Percentiles rank a stretch among this genome's conserved stretches.
phyloP scores from a whole-genome alignment of 202 grass and related monocot species.

The Dendrocalamus latiflorus region DNA sequence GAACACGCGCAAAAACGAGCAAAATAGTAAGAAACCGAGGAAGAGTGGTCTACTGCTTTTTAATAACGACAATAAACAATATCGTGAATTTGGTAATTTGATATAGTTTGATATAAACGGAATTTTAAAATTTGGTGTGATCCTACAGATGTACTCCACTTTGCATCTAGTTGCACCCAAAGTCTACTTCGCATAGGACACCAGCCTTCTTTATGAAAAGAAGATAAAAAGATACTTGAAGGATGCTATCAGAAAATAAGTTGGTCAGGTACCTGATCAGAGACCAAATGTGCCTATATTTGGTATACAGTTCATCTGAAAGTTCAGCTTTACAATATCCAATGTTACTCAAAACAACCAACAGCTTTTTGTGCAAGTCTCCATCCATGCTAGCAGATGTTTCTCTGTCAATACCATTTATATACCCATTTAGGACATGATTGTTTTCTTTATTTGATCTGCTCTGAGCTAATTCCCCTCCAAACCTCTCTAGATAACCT shows the following conservation, averaged over 20 bases:
- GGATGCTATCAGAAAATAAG: conserved; percentile 1
- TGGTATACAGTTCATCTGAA: conserved; percentile 70
- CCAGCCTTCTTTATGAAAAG: not conserved
- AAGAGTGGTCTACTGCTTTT: too few species aligned
- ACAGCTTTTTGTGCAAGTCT: conserved; percentile 70
- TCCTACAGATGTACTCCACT: not conserved
- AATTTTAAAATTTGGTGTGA: too few species aligned
- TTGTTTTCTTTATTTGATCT: too few species aligned
- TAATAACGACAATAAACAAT: too few species aligned
- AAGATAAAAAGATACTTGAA: not conserved
- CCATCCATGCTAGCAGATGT: conserved; percentile 38
- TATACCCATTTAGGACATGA: too few species aligned
- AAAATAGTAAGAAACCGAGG: too few species aligned
- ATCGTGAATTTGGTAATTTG: too few species aligned
- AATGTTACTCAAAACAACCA: conserved; percentile 99
- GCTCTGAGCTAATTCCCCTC: too few species aligned
- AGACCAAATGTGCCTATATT: conserved; percentile 95
- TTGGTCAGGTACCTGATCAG: conserved; percentile 32
- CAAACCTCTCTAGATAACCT: too few species aligned
- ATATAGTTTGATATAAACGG: too few species aligned
- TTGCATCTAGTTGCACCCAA: not conserved
- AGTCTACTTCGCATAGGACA: not conserved
- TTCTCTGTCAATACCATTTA: conserved; percentile 62
- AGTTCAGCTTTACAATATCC: conserved; percentile 95
- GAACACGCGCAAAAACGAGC: not conserved